Percentiles rank a stretch among this genome's conserved stretches.
Conservation (phyloP, 164 flowering plant species). For the Liriodendron chinense region DNA sequence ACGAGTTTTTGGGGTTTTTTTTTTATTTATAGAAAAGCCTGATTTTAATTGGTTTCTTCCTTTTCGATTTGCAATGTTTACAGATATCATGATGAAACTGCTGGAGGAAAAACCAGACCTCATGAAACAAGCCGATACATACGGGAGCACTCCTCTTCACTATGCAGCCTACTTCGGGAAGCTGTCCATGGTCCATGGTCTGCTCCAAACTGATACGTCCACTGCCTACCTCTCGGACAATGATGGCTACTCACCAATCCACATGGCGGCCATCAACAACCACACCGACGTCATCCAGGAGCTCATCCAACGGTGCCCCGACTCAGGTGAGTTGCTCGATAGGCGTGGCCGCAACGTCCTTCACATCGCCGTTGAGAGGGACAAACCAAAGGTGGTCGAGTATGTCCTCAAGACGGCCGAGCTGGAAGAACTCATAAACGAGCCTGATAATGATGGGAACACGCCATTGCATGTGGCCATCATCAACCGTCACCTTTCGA, state of each 20-base stretch:
- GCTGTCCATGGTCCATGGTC: neutral
- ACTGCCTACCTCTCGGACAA: neutral
- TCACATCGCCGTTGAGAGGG: conserved; percentile 1
- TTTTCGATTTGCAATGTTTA: neutral
- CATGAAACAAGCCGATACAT: neutral
- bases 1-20: no score
- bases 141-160: conserved; percentile 7
- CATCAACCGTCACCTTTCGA: conserved; percentile 1
- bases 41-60: no score
- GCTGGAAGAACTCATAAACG: conserved; percentile 4
- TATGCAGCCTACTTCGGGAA: neutral
- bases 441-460: conserved; percentile 6
- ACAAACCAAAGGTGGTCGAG: neutral
- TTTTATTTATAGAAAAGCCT: no score
- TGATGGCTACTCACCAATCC: conserved; percentile 4
- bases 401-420: neutral
- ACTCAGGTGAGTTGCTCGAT: neutral
- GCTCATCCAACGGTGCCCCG: neutral
- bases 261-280: conserved; percentile 2
- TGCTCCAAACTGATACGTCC: neutral
- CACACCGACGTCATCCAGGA: neutral
- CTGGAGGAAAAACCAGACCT: neutral
- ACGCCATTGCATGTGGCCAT: conserved; percentile 25
- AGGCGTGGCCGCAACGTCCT: conserved; percentile 7
- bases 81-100: neutral